phyloP scores from a whole-genome alignment of 306 rosid genomes.

The Cicer judaicum region DNA sequence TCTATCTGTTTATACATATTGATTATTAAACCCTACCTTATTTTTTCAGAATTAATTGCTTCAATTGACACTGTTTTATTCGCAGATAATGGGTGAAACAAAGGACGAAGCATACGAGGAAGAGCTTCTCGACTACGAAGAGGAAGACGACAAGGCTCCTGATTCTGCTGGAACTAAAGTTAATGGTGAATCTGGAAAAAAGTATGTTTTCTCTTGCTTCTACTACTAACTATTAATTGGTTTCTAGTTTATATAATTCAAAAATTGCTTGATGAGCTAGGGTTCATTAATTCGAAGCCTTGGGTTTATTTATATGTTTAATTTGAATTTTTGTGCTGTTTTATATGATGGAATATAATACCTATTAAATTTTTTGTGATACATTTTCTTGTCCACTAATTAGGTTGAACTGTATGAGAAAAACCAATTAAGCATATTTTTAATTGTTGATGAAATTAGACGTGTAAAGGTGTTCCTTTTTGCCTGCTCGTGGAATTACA shows the following conservation, averaged over 20 bases:
- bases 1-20: neutral
- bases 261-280: neutral
- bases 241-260: neutral
- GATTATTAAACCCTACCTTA: slow-evolving; percentile 41
- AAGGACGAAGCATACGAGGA: slow-evolving; percentile 90
- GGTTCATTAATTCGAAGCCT: neutral
- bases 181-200: slow-evolving; percentile 89
- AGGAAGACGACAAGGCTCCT: slow-evolving; percentile 89
- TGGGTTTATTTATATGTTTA: neutral
- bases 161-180: slow-evolving; percentile 76
- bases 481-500: neutral
- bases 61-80: slow-evolving; percentile 14
- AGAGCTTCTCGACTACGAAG: slow-evolving; percentile 96
- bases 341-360: neutral
- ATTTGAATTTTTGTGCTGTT: neutral
- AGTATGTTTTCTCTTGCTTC: slow-evolving; percentile 54
- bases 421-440: neutral
- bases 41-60: neutral
- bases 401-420: neutral
- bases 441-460: neutral
- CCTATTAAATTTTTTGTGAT: neutral
- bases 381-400: neutral
- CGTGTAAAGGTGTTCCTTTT: neutral
- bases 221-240: neutral
- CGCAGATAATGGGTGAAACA: slow-evolving; percentile 87